Base-by-base conservation (phyloP, 805 yeast species). In the Candida oleophila region DNA sequence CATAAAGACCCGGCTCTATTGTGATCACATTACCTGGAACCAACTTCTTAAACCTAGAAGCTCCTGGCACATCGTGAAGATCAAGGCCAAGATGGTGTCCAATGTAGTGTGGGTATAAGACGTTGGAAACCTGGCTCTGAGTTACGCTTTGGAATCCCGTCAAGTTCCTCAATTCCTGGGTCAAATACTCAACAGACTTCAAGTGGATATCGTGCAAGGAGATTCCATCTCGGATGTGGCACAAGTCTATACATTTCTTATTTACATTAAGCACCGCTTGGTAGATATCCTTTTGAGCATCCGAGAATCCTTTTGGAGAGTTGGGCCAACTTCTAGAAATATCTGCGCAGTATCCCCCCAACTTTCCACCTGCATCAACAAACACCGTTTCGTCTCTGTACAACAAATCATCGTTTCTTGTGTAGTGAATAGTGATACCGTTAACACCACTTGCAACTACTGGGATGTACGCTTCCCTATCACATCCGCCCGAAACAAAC, bases 271-370 rank as follows among this genome's bases (percentile, higher is more conserved):
- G 69, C 3, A 94, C 96, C 2, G 92, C 96, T 55, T 89, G 86
- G 61, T 94, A 94, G 18, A 94, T 67, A 49, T 92, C 98, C 43
- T 76, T 77, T 64, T 94, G 99, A 2, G 96, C 82, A 8, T 72
- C 79, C 2, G 87, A 67, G 62, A 94, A 94, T 11, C 74, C 74
- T 42, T 67, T 70, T 2, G 95, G 89, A 34, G 78, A 77, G 41
- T 83, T 85, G 3, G 99, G 99, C 97, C 98, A 94, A 0, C 97
- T 86, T 52, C 99, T 77, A 2, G 98, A 91, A 40, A 94, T 94
- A 65, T 94, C 99, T 1, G 97, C 84, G 60, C 96, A 84, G 65
- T 94, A 94, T 1, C 97, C 97, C 36, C 98, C 99, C 38, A 85
- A 64, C 42, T 87, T 78, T 3, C 98, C 99, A 1, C 96, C 95